Conservation (phyloP, 495 filamentous ascomycete species). For the Neurospora sp. region DNA sequence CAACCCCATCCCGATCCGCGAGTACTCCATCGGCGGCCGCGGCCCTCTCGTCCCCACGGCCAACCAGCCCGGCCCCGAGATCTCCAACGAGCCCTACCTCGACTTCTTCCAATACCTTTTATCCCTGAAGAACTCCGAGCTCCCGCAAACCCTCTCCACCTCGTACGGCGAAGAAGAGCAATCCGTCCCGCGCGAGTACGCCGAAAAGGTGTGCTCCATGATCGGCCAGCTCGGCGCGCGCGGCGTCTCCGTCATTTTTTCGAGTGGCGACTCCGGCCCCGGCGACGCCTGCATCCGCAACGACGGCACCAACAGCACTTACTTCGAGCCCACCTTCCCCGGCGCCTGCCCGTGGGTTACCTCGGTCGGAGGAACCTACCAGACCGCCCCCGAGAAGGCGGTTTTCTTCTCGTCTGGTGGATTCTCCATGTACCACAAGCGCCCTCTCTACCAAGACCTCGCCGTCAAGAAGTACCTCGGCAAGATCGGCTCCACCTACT, state of each 20-base stretch:
- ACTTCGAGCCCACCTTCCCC: slow-evolving; percentile 48
- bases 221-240: slow-evolving; percentile 55
- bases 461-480: slow-evolving; percentile 43
- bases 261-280: slow-evolving; percentile 64
- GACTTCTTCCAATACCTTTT: slow-evolving; percentile 54
- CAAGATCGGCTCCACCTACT: slow-evolving; percentile 13
- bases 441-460: slow-evolving; percentile 49
- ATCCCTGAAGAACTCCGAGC: slow-evolving; percentile 25
- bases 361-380: slow-evolving; percentile 57
- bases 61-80: slow-evolving; percentile 36
- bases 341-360: slow-evolving; percentile 64
- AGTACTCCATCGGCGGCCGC: slow-evolving; percentile 35
- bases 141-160: slow-evolving; percentile 68
- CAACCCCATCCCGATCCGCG: slow-evolving; percentile 26
- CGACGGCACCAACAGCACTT: slow-evolving; percentile 49
- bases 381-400: slow-evolving; percentile 51
- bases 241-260: slow-evolving; percentile 66
- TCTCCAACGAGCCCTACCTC: slow-evolving; percentile 71
- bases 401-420: slow-evolving; percentile 45
- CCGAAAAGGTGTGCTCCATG: slow-evolving; percentile 60
- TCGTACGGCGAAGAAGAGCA: slow-evolving; percentile 80
- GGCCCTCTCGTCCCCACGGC: slow-evolving; percentile 49
- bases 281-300: slow-evolving; percentile 60
- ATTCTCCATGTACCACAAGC: slow-evolving; percentile 57
- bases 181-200: slow-evolving; percentile 58